These are phyloP conservation scores for Curvularia verruculosa DNA, from an alignment of 2,329 filamentous ascomycete species.

Conservation along the genomic window DNA sequence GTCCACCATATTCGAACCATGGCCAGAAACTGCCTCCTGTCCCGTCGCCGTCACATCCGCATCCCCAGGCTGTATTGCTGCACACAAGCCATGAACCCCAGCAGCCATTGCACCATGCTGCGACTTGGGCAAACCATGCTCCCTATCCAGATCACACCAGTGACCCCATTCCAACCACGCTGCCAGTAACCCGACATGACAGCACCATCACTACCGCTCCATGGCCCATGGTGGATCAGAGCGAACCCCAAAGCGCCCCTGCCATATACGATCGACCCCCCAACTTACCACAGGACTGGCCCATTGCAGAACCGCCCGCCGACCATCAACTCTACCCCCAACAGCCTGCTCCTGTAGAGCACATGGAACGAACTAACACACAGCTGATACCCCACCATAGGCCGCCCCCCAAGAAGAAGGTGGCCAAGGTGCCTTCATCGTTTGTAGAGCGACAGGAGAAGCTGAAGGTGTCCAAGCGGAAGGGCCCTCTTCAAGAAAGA, in stretches of 20 bases:
- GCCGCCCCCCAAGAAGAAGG: slow-evolving; percentile 31
- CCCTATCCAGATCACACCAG: slow-evolving; percentile 24
- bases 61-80: slow-evolving; percentile 21
- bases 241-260: slow-evolving; percentile 15
- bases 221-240: slow-evolving; percentile 25
- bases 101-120: slow-evolving; percentile 21
- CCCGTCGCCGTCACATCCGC: slow-evolving; percentile 29
- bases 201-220: slow-evolving; percentile 18
- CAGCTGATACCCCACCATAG: slow-evolving; percentile 21
- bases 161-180: slow-evolving; percentile 19
- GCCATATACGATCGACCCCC: slow-evolving; percentile 25
- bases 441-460: slow-evolving; percentile 44
- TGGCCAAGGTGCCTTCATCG: slow-evolving; percentile 40
- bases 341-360: slow-evolving; percentile 15
- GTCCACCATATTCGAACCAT: slow-evolving; percentile 33
- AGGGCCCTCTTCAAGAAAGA: slow-evolving; percentile 37
- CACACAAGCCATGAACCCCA: slow-evolving; percentile 23
- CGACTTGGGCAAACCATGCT: slow-evolving; percentile 28
- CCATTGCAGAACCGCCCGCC: slow-evolving; percentile 14
- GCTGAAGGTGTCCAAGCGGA: slow-evolving; percentile 41
- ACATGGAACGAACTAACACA: slow-evolving; percentile 7
- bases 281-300: slow-evolving; percentile 29
- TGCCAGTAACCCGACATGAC: slow-evolving; percentile 16
- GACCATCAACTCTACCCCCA: slow-evolving; percentile 24
- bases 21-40: slow-evolving; percentile 28